Base-by-base conservation (phyloP, 495 filamentous ascomycete species). In the Filosporella fistucella region DNA sequence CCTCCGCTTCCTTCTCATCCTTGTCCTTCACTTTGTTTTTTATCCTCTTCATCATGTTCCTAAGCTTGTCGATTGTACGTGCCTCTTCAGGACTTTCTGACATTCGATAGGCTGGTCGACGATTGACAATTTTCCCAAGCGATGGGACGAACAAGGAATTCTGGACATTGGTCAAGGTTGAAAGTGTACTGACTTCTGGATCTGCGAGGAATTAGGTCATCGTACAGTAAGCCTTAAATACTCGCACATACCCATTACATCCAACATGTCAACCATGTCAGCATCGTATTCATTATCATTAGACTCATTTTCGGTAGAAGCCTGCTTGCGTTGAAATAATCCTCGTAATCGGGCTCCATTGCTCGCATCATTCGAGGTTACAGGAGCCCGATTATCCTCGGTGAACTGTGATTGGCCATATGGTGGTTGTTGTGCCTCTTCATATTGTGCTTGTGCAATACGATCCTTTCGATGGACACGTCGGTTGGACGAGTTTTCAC, bases 121-220 rank as follows among this genome's bases (percentile, higher is more conserved):
- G 75, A 50, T 89, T 89, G 18, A 89, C 38, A 40, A 76, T 74
- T 33, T 65, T 65, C 11, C 81, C 81, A 28, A 88, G 63, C 3
- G 84, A 79, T 0, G 84, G 84, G 24, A 88, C 66, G 61, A 88
- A 88, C 13, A 88, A 73, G 0, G 83, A 87, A 55, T 88, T 88
- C 45, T 88, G 83, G 14, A 88, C 82, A 56, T 88, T 88, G 45
- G 82, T 88, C 9, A 88, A 72, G 38, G 82, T 87, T 0, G 83
- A 85, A 0, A 88, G 65, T 3, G 84, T 82, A 8, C 81, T 78
- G 0, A 88, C 81, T 66, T 88, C 82, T 10, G 85, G 85, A 45
- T 88, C 84, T 87, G 52, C 1, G 26, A 21, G 20, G 20, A 18
- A 47, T 32, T 16, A 46, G n/a, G 52, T 59, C 20, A 53, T 26